Base-by-base conservation (phyloP, 1,284 basidiomycete genomes). In the Puccinia hordei region DNA sequence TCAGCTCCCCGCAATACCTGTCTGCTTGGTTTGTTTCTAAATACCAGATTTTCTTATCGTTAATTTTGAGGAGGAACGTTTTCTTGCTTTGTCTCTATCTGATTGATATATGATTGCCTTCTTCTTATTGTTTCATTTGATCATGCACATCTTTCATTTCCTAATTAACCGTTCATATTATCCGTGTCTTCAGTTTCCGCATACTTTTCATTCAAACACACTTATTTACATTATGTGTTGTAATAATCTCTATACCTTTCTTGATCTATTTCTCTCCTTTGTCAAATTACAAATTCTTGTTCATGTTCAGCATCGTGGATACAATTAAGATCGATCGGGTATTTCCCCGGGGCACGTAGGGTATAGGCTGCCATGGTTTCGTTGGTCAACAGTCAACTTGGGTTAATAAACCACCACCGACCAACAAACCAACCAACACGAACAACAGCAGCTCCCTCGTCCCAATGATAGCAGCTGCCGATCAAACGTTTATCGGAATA, bases 401-500 rank as follows among this genome's bases (percentile, higher is more conserved):
- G 8, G 2, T 12, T 4, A 41, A 41, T 41, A 41, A 41, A 41
- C 38, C 38, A 5, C 46, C 46, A 49, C 41, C 41, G 8, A 22
- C n/a, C 63, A 66, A 13, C 13, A 22, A 35, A 38, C 35, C 27
- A 24, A 46, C 27, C 71, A 73, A 8, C 27, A 1, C 33, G 12
- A 27, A 12, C 3, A 57, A n/a, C 49, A 24, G 1, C 71, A 6
- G 17, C 12, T 74, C n/a, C 33, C 10, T 63, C 2, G 19, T 38
- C 33, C 33, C 59, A 8, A 63, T 63, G 59, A 63, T 33, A 1
- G 49, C n/a, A n/a, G n/a, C 49, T 15, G 9, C 71, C 22, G 30
- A 59, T 38, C 79, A 81, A 49, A 87, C 89, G 19, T 84, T 92
- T 27, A 90, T 88, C 84, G 92, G 91, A 71, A 84, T 93, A 73